phyloP scores from a whole-genome alignment of 768 basidiomycete genomes.

The Panaeolus cyanescens region DNA sequence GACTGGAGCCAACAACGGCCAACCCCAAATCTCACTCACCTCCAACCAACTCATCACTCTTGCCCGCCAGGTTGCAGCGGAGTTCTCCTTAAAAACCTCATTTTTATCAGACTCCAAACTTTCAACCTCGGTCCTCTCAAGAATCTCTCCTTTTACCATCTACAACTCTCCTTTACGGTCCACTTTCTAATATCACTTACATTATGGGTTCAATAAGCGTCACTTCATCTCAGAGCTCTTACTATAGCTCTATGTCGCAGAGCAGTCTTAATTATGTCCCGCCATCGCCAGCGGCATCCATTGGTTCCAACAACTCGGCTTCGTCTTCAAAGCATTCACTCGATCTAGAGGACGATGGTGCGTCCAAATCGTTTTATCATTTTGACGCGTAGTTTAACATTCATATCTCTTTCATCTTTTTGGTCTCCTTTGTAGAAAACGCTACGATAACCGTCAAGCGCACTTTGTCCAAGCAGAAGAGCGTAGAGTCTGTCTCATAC shows the following conservation, averaged over 20 bases:
- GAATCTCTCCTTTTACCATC: too few species aligned
- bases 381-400: conserved; percentile 11
- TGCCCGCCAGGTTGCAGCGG: conserved; percentile 32
- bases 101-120: neutral
- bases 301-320: conserved; percentile 34
- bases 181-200: conserved; percentile 22
- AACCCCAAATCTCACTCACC: conserved; percentile 10
- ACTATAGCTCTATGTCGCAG: conserved; percentile 32
- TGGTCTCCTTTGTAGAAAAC: conserved; percentile 52
- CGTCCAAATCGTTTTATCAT: conserved; percentile 16
- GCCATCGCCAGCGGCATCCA: conserved; percentile 36
- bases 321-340: conserved; percentile 61
- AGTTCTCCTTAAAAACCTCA: conserved; percentile 21
- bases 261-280: conserved; percentile 34
- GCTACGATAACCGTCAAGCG: conserved; percentile 66
- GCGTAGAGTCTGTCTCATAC: conserved; percentile 55
- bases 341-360: conserved; percentile 67
- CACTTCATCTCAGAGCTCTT: conserved; percentile 34
- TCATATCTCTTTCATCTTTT: conserved; percentile 9
- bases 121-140: conserved; percentile 19
- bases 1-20: conserved; percentile 18
- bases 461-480: conserved; percentile 52
- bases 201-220: conserved; percentile 37
- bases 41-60: conserved; percentile 17
- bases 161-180: conserved; percentile 17